Evolutionary conservation across 306 rosid species (phyloP).

Genomic region (Canavalia ensiformis): DNA sequence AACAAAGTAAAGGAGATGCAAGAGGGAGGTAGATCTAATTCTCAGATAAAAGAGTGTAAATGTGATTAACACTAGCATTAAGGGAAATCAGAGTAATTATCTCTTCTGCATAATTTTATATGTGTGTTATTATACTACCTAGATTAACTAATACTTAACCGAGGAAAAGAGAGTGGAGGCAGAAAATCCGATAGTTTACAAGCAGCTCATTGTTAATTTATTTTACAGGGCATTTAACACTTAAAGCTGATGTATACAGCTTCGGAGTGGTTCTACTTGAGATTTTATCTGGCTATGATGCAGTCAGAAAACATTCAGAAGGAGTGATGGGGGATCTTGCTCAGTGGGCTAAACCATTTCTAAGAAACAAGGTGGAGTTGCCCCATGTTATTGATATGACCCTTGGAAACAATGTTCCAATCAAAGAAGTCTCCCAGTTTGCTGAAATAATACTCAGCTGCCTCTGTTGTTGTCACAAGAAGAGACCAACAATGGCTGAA

Average conservation of each 20-base stretch:
- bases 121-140: no score
- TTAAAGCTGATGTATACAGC: conserved; percentile 58
- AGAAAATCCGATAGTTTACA: not conserved
- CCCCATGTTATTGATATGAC: conserved; percentile 46
- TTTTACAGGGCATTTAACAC: conserved; percentile 58
- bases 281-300: conserved; percentile 52
- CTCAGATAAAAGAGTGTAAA: no score
- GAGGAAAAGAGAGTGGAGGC: not conserved
- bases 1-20: no score
- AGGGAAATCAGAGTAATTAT: no score
- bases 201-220: not conserved
- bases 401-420: conserved; percentile 21
- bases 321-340: conserved; percentile 50
- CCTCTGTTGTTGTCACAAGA: conserved; percentile 45
- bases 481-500: conserved; percentile 53
- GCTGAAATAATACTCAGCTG: conserved; percentile 43
- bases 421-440: not conserved
- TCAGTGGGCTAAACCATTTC: conserved; percentile 49
- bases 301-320: conserved; percentile 51
- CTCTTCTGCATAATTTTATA: no score
- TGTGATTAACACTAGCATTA: no score
- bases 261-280: conserved; percentile 65
- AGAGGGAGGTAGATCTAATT: no score
- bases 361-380: conserved; percentile 36
- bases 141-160: no score